Conservation (phyloP, 2,329 filamentous ascomycete species). For the Pseudodiploospora longispora region DNA sequence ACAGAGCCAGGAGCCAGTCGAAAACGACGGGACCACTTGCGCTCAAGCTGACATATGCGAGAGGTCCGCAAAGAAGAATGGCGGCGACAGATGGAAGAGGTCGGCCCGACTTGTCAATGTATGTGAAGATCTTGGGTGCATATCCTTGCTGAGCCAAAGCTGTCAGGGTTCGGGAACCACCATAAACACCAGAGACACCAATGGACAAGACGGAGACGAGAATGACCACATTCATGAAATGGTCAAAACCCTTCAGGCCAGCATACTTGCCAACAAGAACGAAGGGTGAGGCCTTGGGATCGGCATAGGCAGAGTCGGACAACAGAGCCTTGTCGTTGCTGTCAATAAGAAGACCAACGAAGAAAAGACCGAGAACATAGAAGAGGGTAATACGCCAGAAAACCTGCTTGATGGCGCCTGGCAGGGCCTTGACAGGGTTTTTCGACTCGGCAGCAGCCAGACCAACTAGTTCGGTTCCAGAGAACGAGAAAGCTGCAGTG, state of each 20-base stretch:
- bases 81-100: conserved; percentile 35
- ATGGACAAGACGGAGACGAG: conserved; percentile 44
- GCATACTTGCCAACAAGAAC: conserved; percentile 40
- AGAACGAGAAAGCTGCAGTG: conserved; percentile 60
- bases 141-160: conserved; percentile 44
- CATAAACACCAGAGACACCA: conserved; percentile 43
- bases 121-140: conserved; percentile 41
- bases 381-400: conserved; percentile 41
- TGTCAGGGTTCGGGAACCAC: conserved; percentile 43
- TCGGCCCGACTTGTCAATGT: conserved; percentile 42
- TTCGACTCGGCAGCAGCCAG: conserved; percentile 58
- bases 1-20: conserved; percentile 54
- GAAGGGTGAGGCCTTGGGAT: conserved; percentile 36
- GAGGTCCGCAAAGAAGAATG: conserved; percentile 34
- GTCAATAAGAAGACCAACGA: conserved; percentile 34
- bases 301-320: conserved; percentile 15
- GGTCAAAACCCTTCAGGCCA: conserved; percentile 34
- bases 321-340: conserved; percentile 34
- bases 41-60: conserved; percentile 36
- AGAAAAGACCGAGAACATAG: conserved; percentile 37
- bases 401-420: conserved; percentile 68
- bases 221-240: conserved; percentile 44
- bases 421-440: conserved; percentile 61
- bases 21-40: conserved; percentile 43
- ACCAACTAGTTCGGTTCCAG: conserved; percentile 58